Base-by-base conservation (phyloP, 805 yeast genomes). In the Saccharomycopsis fodiens region DNA sequence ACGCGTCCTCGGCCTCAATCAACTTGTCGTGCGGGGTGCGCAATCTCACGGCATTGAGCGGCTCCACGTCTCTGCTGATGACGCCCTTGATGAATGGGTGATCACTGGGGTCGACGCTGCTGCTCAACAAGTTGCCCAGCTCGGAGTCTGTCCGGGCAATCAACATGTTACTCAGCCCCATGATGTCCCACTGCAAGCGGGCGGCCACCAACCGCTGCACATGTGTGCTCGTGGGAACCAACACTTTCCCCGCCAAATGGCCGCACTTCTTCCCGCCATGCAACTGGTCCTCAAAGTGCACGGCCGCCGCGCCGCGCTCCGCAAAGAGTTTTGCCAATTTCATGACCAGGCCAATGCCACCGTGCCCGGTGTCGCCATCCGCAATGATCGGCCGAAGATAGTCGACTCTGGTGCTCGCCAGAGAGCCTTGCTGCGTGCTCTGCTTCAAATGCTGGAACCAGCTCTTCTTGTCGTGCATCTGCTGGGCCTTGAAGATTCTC, bases 221-320 rank as follows among this genome's bases (percentile, higher is more conserved):
- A 47, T 77, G 82, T 16, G 77, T 73, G 1, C 74, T 66, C 1
- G 79, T 70, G 8, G 84, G 82, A 4, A 78, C 83, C 17, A 78
- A 53, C 1, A 77, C 79, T 47, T 78, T 76, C 3, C 84, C 84
- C 23, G 78, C 73, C 29, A 76, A 56, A 57, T 78, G 82, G 4
- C 83, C 82, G 60, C 82, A 78, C 55, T 77, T 73, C 62, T 78
- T 78, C 38, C 82, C 79, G 32, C 84, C 84, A 48, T 75, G 80
- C 35, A 78, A 61, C 57, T 78, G 81, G 57, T 78, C 84, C 52
- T 78, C 84, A 21, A 76, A 60, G 57, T 78, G 84, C 40, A 78
- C 72, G n/a, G 75, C 82, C 1, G 82, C 78, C 2, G 84, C 82
- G 20, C 84, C 84, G 17, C 68, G 67, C 57, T 78, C 83, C n/a